Evolutionary conservation across 495 filamentous ascomycete species (phyloP).

Genomic region (Sordaria brevicollis): DNA sequence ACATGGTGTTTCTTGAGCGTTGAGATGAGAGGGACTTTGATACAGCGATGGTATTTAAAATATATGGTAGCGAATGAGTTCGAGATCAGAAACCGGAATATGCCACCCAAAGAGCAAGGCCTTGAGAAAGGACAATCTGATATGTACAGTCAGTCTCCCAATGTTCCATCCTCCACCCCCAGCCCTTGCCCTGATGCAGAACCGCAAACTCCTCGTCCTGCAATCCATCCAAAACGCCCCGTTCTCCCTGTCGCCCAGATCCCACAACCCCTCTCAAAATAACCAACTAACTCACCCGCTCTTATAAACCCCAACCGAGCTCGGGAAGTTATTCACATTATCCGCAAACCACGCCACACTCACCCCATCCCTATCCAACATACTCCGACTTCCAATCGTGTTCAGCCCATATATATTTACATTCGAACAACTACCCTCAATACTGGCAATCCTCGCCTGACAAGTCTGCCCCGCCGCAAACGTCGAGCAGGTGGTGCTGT

Average conservation of each 20-base stretch:
- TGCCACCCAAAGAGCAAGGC: background rate
- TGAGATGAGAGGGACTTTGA: too few species aligned
- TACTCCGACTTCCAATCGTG: conserved; percentile 39
- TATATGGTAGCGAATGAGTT: background rate
- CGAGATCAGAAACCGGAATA: background rate
- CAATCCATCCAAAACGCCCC: background rate
- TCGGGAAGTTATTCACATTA: conserved; percentile 37
- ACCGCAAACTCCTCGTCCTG: background rate
- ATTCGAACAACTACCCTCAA: conserved; percentile 34
- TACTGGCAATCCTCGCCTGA: conserved; percentile 42
- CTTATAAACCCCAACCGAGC: conserved; percentile 33
- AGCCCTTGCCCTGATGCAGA: too few species aligned
- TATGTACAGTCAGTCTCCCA: background rate
- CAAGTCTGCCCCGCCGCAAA: conserved; percentile 38
- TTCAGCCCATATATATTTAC: conserved; percentile 46
- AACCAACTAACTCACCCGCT: conserved; percentile 15
- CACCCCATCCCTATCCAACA: conserved; percentile 32
- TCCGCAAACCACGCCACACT: conserved; percentile 32
- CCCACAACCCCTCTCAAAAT: too few species aligned
- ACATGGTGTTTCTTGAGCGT: background rate
- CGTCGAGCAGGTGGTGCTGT: conserved; percentile 34
- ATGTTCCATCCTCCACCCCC: background rate
- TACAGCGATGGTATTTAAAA: background rate
- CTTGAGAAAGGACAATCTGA: background rate
- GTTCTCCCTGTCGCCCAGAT: too few species aligned